Percentiles rank a stretch among this genome's conserved stretches.
phyloP scores from a whole-genome alignment of 139 green algal genomes.

The Chlamydomonas applanata region DNA sequence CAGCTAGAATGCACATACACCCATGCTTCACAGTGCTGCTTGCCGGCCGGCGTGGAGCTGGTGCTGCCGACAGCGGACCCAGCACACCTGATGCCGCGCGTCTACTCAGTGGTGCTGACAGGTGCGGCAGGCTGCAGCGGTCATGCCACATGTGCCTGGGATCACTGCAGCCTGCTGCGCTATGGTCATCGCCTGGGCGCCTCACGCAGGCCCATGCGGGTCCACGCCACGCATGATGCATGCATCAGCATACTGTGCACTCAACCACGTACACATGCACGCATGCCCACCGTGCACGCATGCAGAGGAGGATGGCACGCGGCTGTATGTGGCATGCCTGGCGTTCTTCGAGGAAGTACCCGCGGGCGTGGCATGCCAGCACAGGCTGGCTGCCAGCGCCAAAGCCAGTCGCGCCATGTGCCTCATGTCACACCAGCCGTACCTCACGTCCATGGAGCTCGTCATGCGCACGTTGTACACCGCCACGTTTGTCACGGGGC shows the following conservation, averaged over 20 bases:
- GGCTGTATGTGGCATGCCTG: constrained; percentile 41
- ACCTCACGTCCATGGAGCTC: constrained; percentile 33
- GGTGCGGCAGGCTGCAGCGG: constrained; percentile 18
- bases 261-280: not conserved
- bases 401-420: constrained; percentile 29
- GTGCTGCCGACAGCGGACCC: not conserved
- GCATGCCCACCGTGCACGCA: not conserved
- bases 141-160: too few species aligned
- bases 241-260: not conserved
- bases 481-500: constrained; percentile 27
- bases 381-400: constrained; percentile 24
- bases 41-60: constrained; percentile 42
- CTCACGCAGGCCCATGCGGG: too few species aligned
- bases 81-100: not conserved
- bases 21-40: constrained; percentile 34
- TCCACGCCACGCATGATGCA: too few species aligned
- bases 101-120: constrained; percentile 40
- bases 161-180: too few species aligned
- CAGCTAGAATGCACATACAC: not conserved
- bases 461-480: constrained; percentile 32
- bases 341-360: constrained; percentile 35
- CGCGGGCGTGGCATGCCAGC: not conserved
- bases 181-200: too few species aligned
- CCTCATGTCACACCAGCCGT: constrained; percentile 37
- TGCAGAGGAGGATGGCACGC: constrained; percentile 43